Evolutionary conservation across 2,329 filamentous ascomycete species (phyloP).

Genomic region (Karstenula rhodostoma): DNA sequence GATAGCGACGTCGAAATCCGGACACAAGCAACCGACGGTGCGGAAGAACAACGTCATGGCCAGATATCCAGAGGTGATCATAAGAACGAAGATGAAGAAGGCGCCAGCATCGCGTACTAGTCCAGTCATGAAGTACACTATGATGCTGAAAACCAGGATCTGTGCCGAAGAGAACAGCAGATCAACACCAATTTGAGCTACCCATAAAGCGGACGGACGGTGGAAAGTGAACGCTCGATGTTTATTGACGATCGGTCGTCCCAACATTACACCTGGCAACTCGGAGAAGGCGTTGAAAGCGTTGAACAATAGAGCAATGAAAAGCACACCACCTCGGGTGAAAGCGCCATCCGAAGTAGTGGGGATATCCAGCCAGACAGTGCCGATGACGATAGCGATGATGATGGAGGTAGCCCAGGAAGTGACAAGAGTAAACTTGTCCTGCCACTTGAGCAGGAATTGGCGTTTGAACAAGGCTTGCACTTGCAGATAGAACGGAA

Average conservation of each 20-base stretch:
- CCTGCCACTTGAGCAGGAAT: slow-evolving; percentile 85
- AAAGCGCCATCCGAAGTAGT: slow-evolving; percentile 74
- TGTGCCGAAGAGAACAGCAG: slow-evolving; percentile 74
- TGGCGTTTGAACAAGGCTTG: slow-evolving; percentile 86
- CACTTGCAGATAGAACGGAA: slow-evolving; percentile 83
- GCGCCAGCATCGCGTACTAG: slow-evolving; percentile 54
- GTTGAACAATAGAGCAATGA: slow-evolving; percentile 82
- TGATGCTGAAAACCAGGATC: slow-evolving; percentile 62
- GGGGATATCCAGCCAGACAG: slow-evolving; percentile 77
- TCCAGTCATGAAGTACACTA: slow-evolving; percentile 61
- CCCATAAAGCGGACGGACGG: slow-evolving; percentile 81
- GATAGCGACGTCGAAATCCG: slow-evolving; percentile 85
- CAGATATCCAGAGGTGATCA: slow-evolving; percentile 54
- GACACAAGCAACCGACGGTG: slow-evolving; percentile 69
- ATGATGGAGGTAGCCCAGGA: slow-evolving; percentile 76
- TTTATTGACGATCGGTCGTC: slow-evolving; percentile 80
- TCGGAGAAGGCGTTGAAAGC: slow-evolving; percentile 88
- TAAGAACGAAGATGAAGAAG: slow-evolving; percentile 59
- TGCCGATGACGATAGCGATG: slow-evolving; percentile 80
- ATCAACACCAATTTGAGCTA: slow-evolving; percentile 83
- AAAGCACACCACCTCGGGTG: slow-evolving; percentile 81
- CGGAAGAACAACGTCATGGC: slow-evolving; percentile 57
- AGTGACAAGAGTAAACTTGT: slow-evolving; percentile 78
- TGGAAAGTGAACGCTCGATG: slow-evolving; percentile 86
- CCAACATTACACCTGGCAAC: slow-evolving; percentile 76